Evolutionary conservation across 2,329 filamentous ascomycete genomes (phyloP), one percentile per base, ranked within the genome.

Genomic region (Bipolaris bicolor): DNA sequence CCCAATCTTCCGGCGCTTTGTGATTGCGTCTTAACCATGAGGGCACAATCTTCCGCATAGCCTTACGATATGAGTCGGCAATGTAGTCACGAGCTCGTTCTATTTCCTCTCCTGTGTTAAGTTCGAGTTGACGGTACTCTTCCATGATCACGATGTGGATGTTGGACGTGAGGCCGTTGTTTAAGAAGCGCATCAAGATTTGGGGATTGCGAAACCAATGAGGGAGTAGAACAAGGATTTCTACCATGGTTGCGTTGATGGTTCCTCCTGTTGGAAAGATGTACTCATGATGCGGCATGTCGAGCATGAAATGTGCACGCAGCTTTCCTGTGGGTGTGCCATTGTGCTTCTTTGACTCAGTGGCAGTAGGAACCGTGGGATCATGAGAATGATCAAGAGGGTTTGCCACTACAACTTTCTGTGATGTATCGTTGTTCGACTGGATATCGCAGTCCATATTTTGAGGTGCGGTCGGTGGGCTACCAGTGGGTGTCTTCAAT

Each of bases 221-320:
- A 0, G 62, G 63, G 1, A 67, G 26, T 9, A 69, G 24, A 3
- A 50, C 56, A 15, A 69, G 50, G 33, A 66, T 58, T 15, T 69
- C 66, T 1, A 53, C 58, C 13, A 66, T 26, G 6, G 66, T 67
- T 16, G 63, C 64, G 31, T 65, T 66, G 29, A 68, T 53, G 3
- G 44, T 13, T 3, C 18, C 16, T 31, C 51, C 31, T 5, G 11
- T 1, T 1, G 53, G 61, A 1, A 67, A 31, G 5, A 20, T 13
- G 29, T 62, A 67, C 26, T 60, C 57, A 34, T 66, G 44, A 3
- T 18, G 5, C 15, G 64, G 61, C 6, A 60, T 40, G 7, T 58
- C 22, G 4, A 22, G 43, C 22, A 61, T 41, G 20, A 59, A 56
- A 2, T 49, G 48, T 18, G 37, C 15, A 11, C 53, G 53, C 3